phyloP scores from a whole-genome alignment of 1,284 basidiomycete species.

The Pseudozyma sp. region DNA sequence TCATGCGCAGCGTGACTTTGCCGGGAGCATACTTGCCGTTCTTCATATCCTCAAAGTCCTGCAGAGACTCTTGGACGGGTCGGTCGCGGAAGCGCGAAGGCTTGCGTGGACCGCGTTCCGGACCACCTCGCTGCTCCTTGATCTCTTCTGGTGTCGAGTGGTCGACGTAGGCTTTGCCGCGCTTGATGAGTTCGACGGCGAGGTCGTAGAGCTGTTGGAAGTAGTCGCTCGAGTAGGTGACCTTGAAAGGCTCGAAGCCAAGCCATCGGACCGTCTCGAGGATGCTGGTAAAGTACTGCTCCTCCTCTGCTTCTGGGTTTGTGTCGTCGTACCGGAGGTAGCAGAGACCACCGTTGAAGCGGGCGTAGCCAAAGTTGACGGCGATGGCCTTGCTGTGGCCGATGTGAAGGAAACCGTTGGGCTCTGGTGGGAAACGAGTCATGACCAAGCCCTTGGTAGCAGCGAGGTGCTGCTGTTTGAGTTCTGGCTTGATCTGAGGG shows the following conservation, averaged over 20 bases:
- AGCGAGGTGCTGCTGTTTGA: slow-evolving; percentile 84
- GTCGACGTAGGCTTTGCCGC: slow-evolving; percentile 94
- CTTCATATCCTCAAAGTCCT: slow-evolving; percentile 93
- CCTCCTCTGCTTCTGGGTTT: slow-evolving; percentile 98
- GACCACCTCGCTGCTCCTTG: slow-evolving; percentile 83
- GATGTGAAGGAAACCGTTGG: slow-evolving; percentile 95
- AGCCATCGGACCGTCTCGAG: slow-evolving; percentile 96
- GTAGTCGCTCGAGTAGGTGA: slow-evolving; percentile 99
- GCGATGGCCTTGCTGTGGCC: slow-evolving; percentile 98
- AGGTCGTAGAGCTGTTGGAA: slow-evolving; percentile 89
- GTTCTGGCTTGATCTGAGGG: slow-evolving; percentile 82
- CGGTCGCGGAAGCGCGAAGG: slow-evolving; percentile 88
- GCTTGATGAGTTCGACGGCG: slow-evolving; percentile 88
- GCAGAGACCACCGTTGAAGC: slow-evolving; percentile 87
- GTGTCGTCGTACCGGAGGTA: slow-evolving; percentile 98
- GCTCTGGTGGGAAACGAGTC: slow-evolving; percentile 98
- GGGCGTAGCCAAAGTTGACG: slow-evolving; percentile 97
- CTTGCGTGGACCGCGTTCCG: slow-evolving; percentile 82
- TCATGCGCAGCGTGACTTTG: slow-evolving; percentile 94
- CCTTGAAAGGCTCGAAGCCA: slow-evolving; percentile 97
- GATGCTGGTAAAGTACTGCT: slow-evolving; percentile 93
- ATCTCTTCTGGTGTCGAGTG: slow-evolving; percentile 96
- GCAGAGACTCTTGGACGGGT: slow-evolving; percentile 84
- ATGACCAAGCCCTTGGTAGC: slow-evolving; percentile 86
- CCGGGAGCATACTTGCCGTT: slow-evolving; percentile 89